Evolutionary conservation across 768 basidiomycete genomes (phyloP).

Genomic region (Bullera alba): DNA sequence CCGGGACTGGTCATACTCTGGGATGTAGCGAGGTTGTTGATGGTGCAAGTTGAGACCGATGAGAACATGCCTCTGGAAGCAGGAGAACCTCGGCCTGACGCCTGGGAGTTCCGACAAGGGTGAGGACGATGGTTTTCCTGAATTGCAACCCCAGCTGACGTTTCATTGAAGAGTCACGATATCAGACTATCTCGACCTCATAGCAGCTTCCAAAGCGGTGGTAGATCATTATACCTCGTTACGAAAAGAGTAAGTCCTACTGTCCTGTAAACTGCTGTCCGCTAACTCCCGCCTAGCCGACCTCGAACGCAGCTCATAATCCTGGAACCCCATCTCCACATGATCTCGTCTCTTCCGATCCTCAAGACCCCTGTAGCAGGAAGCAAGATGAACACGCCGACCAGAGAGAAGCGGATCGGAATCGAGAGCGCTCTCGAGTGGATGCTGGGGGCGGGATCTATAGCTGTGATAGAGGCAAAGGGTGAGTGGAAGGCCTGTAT

Average conservation of each 20-base stretch:
- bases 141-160: too few species aligned
- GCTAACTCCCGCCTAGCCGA: conserved; percentile 1
- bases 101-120: background rate
- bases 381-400: conserved; percentile 7
- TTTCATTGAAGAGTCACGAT: conserved; percentile 17
- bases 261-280: too few species aligned
- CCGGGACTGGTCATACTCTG: conserved; percentile 29
- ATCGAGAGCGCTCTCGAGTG: conserved; percentile 18
- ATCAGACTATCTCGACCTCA: conserved; percentile 24
- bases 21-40: conserved; percentile 27
- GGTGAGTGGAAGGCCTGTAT: conserved; percentile 3
- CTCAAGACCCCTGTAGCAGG: background rate
- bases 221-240: conserved; percentile 15
- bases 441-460: conserved; percentile 19
- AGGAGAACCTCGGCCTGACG: background rate
- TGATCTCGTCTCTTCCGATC: conserved; percentile 19
- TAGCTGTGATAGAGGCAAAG: conserved; percentile 11
- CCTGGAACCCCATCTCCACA: conserved; percentile 27
- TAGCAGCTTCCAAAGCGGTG: conserved; percentile 16
- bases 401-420: conserved; percentile 14
- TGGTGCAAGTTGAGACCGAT: conserved; percentile 23
- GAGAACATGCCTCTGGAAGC: conserved; percentile 13
- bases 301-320: conserved; percentile 21
- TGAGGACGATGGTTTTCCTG: background rate
- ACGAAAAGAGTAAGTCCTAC: background rate